Conservation (phyloP, 1,284 basidiomycete genomes). For the Microbotryum violaceum region DNA sequence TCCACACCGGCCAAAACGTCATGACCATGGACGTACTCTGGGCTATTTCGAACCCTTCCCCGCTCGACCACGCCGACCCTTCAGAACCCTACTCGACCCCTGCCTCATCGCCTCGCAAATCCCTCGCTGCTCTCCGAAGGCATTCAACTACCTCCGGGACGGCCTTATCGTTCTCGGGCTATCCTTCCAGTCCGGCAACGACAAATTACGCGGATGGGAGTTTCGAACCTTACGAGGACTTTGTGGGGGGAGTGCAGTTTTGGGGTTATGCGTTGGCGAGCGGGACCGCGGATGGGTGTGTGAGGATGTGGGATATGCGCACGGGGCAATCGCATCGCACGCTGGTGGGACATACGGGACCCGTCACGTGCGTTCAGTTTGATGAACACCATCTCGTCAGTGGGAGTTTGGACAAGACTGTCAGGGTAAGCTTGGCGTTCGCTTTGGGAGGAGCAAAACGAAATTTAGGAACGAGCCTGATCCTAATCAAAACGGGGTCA, state of each 20-base stretch:
- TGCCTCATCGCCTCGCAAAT: slow-evolving; percentile 29
- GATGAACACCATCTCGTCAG: slow-evolving; percentile 90
- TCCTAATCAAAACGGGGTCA: not conserved
- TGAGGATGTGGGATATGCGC: slow-evolving; percentile 99
- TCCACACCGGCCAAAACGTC: slow-evolving; percentile 91
- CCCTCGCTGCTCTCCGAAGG: slow-evolving; percentile 8
- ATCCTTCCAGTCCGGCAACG: slow-evolving; percentile 48
- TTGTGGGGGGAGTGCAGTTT: slow-evolving; percentile 94
- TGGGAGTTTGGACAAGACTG: slow-evolving; percentile 88
- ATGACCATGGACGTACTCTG: slow-evolving; percentile 99
- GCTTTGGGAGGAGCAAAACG: not conserved
- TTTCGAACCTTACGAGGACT: slow-evolving; percentile 92
- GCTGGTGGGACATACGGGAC: slow-evolving; percentile 83
- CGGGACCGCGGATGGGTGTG: slow-evolving; percentile 91
- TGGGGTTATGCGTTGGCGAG: slow-evolving; percentile 98
- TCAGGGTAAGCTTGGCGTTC: slow-evolving; percentile 54
- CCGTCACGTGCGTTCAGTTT: slow-evolving; percentile 92
- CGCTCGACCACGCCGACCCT: slow-evolving; percentile 19
- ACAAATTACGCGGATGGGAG: slow-evolving; percentile 82
- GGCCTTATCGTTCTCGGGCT: slow-evolving; percentile 54
- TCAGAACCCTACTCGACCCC: slow-evolving; percentile 10
- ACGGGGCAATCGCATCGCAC: slow-evolving; percentile 96
- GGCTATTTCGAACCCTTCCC: slow-evolving; percentile 86
- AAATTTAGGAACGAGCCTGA: slow-evolving; percentile 3
- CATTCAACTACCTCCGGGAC: slow-evolving; percentile 48